A percentile compares a stretch with the other conserved stretches of the same genome.
Conservation (phyloP, 2,329 filamentous ascomycete species). For the Fusarium sp. region DNA sequence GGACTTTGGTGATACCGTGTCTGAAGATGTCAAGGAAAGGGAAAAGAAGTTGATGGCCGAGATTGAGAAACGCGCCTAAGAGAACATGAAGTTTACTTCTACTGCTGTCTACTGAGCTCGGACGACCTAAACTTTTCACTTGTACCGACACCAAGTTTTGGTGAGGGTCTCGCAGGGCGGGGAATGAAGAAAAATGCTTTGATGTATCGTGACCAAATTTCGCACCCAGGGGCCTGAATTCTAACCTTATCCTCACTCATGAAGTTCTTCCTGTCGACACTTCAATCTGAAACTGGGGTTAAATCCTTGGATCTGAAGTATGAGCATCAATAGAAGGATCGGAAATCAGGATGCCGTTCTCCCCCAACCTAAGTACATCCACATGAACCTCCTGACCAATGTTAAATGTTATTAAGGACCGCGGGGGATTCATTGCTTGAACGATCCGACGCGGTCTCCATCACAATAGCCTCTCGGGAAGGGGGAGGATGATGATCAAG, state of each 20-base stretch:
- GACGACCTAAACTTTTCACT: not conserved
- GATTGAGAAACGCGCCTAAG: not conserved
- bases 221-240: not conserved
- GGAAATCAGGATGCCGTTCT: not conserved
- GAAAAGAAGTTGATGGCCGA: conserved; percentile 14
- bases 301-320: not conserved
- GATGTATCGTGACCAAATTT: not conserved
- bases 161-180: not conserved
- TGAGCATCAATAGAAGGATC: too few relatives aligned
- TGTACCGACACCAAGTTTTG: not conserved
- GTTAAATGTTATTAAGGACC: too few relatives aligned
- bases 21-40: conserved; percentile 29
- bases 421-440: not conserved
- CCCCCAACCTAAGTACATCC: too few relatives aligned
- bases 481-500: not conserved
- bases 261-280: not conserved
- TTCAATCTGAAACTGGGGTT: not conserved
- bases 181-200: not conserved
- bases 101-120: too few relatives aligned
- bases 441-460: not conserved
- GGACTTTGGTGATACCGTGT: conserved; percentile 33
- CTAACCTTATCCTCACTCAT: not conserved
- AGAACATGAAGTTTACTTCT: not conserved
- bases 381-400: too few relatives aligned
- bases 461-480: not conserved